Evolutionary conservation across 495 filamentous ascomycete genomes (phyloP).

Genomic region (Aspergillus sclerotiicarbonarius): DNA sequence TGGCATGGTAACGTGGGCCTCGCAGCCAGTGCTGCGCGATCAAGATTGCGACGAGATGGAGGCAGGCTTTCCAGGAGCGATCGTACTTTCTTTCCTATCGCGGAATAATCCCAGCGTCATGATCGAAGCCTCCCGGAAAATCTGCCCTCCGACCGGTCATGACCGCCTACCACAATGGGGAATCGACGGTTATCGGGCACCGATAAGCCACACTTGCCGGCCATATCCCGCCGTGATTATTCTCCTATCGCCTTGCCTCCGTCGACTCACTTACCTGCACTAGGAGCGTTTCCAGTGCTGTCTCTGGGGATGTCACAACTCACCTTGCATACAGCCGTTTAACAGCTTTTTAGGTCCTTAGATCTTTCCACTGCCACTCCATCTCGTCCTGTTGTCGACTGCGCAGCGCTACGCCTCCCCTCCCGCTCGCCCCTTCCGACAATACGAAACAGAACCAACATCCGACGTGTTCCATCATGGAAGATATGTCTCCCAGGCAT

Average conservation of each 20-base stretch:
- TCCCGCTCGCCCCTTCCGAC: not conserved
- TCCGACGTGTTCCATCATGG: not conserved
- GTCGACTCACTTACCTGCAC: not conserved
- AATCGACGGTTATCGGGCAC: conserved; percentile 13
- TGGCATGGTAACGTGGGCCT: conserved; percentile 22
- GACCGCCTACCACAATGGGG: conserved; percentile 27
- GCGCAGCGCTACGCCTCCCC: not conserved
- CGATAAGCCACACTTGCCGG: conserved; percentile 15
- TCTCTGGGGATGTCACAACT: not conserved
- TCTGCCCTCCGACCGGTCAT: conserved; percentile 11
- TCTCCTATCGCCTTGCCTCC: not conserved
- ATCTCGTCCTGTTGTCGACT: not conserved
- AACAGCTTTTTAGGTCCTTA: not conserved
- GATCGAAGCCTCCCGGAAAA: conserved; percentile 17
- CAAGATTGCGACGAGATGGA: conserved; percentile 1
- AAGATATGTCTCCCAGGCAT: not conserved
- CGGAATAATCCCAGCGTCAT: conserved; percentile 30
- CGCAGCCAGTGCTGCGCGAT: conserved; percentile 20
- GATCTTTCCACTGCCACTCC: not conserved
- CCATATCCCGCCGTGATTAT: not conserved
- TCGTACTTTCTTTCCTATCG: conserved; percentile 28
- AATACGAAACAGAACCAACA: not conserved
- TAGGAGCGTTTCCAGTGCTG: not conserved
- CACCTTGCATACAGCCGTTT: not conserved
- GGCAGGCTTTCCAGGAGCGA: not conserved